Conservation (phyloP, 768 basidiomycete genomes). For the Mycena pura region DNA sequence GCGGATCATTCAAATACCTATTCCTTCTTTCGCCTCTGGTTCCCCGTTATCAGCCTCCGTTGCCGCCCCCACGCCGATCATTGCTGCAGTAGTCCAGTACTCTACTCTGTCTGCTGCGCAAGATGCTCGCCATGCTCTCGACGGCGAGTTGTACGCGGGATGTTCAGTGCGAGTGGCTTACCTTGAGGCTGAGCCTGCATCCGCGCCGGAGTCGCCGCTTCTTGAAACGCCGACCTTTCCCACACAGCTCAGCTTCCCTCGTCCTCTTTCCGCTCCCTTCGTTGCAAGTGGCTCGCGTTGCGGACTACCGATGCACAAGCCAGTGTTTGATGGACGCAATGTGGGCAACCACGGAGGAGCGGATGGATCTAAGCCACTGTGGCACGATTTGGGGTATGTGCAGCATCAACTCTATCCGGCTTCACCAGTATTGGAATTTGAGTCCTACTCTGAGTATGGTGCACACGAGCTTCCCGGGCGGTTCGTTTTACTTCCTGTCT, state of each 20-base stretch:
- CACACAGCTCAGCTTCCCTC: slow-evolving; percentile 7
- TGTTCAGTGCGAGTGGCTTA: slow-evolving; percentile 20
- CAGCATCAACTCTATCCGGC: slow-evolving; percentile 10
- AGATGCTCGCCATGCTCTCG: slow-evolving; percentile 20
- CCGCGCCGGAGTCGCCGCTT: slow-evolving; percentile 18
- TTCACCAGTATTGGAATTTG: slow-evolving; percentile 8
- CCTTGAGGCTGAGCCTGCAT: slow-evolving; percentile 16
- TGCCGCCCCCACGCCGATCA: slow-evolving; percentile 8
- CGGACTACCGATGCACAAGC: slow-evolving; percentile 6
- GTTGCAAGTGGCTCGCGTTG: slow-evolving; percentile 4
- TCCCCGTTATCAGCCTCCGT: slow-evolving; percentile 1
- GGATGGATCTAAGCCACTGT: slow-evolving; percentile 7
- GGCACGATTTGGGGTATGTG: not conserved
- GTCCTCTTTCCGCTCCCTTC: not conserved
- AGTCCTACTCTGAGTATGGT: slow-evolving; percentile 10
- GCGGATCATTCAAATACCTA: slow-evolving; percentile 70
- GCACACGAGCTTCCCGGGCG: slow-evolving; percentile 9
- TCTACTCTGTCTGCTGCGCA: slow-evolving; percentile 16
- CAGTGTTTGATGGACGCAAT: slow-evolving; percentile 21
- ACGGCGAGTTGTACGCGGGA: slow-evolving; percentile 24
- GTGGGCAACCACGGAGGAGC: slow-evolving; percentile 14
- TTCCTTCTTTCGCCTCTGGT: slow-evolving; percentile 35
- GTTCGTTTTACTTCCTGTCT: not conserved
- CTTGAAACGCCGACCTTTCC: slow-evolving; percentile 9
- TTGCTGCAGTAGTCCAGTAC: slow-evolving; percentile 24